Conservation (phyloP, 495 filamentous ascomycete species). For the Podospora bellae-mahoneyi region DNA sequence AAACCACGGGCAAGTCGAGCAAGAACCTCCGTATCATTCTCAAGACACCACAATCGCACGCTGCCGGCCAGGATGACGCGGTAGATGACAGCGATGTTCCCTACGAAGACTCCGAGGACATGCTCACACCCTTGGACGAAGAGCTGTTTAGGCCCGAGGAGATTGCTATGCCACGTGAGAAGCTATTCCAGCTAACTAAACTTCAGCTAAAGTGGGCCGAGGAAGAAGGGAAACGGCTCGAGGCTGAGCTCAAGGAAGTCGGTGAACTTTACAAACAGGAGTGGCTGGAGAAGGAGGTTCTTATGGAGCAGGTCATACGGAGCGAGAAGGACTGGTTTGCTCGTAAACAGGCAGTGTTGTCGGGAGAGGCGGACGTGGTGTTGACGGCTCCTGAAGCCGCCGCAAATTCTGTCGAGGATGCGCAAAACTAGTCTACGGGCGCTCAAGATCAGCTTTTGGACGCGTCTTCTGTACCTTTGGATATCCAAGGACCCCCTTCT, state of each 20-base stretch:
- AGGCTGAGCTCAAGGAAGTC: constrained; percentile 59
- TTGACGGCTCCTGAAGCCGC: constrained; percentile 8
- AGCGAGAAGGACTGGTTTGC: constrained; percentile 51
- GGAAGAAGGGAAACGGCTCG: constrained; percentile 62
- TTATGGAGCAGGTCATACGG: constrained; percentile 53
- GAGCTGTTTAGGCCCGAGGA: constrained; percentile 75
- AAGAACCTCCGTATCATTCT: constrained; percentile 65
- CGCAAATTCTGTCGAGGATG: constrained; percentile 8
- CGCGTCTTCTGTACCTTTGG: too few relatives aligned
- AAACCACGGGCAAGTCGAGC: constrained; percentile 48
- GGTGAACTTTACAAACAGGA: constrained; percentile 68
- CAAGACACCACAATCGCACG: constrained; percentile 54
- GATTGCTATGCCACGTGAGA: constrained; percentile 60
- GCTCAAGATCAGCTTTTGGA: too few relatives aligned
- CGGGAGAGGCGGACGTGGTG: constrained; percentile 33
- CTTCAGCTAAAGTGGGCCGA: constrained; percentile 79
- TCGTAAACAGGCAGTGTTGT: constrained; percentile 42
- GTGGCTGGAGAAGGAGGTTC: constrained; percentile 78
- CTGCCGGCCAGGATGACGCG: constrained; percentile 52
- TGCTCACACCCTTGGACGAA: constrained; percentile 49
- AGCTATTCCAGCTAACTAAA: constrained; percentile 70
- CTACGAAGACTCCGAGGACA: constrained; percentile 44
- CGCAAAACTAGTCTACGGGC: background rate
- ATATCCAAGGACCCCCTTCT: too few relatives aligned
- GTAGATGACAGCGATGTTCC: constrained; percentile 51